These are phyloP conservation scores for Grosmannia penicillata DNA, from an alignment of 2,329 filamentous ascomycete genomes.

Conservation along the genomic window DNA sequence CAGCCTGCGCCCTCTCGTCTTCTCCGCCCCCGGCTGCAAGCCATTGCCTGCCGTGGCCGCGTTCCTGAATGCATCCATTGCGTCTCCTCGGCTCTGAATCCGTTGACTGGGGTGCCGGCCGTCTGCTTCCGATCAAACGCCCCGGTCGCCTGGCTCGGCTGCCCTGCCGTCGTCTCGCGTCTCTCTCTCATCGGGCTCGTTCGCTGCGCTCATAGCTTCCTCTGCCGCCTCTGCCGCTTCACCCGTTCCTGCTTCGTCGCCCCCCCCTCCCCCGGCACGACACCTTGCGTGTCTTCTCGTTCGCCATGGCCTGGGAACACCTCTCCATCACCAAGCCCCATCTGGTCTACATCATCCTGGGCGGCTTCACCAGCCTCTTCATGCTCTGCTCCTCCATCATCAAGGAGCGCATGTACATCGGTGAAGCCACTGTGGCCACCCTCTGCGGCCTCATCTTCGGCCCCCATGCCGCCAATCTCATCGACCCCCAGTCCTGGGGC, in stretches of 20 bases:
- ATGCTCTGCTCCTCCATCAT: slow-evolving; percentile 97
- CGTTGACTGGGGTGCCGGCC: slow-evolving; percentile 13
- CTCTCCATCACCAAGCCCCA: slow-evolving; percentile 84
- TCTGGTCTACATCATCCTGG: slow-evolving; percentile 95
- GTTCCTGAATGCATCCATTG: slow-evolving; percentile 13
- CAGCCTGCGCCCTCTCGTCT: no score
- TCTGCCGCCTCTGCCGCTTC: not conserved
- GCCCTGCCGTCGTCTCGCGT: not conserved
- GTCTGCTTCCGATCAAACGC: not conserved
- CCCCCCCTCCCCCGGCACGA: not conserved
- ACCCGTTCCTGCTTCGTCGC: not conserved
- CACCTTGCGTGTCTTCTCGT: not conserved
- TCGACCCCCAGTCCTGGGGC: slow-evolving; percentile 64
- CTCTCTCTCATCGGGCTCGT: not conserved
- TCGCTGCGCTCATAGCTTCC: not conserved
- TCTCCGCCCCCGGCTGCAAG: not conserved
- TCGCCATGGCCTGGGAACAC: slow-evolving; percentile 61
- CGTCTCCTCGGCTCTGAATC: slow-evolving; percentile 9
- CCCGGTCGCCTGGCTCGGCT: not conserved
- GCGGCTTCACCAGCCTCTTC: slow-evolving; percentile 93
- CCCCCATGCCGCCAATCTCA: slow-evolving; percentile 67
- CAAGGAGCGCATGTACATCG: slow-evolving; percentile 97
- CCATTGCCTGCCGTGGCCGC: not conserved
- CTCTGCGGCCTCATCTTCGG: slow-evolving; percentile 81
- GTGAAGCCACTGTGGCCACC: slow-evolving; percentile 89